These are phyloP conservation scores for Sporothrix phasma DNA, from an alignment of 2,329 filamentous ascomycete species.

Conservation along the genomic window DNA sequence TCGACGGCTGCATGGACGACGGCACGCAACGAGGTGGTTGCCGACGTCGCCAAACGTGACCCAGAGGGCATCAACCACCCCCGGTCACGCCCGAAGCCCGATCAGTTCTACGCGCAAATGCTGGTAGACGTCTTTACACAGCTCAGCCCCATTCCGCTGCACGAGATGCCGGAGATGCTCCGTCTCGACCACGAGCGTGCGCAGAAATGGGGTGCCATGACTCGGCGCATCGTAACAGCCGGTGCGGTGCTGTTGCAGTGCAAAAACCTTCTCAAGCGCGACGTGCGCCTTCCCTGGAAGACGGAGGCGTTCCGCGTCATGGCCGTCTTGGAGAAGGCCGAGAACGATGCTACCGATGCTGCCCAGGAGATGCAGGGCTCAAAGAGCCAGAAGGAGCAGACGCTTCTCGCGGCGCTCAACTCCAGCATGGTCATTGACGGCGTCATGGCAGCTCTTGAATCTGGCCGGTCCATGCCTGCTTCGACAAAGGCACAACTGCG, in stretches of 20 bases:
- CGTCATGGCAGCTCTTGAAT: conserved; percentile 52
- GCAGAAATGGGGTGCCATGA: conserved; percentile 43
- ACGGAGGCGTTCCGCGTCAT: conserved; percentile 62
- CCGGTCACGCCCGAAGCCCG: conserved; percentile 51
- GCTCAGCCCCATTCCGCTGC: conserved; percentile 37
- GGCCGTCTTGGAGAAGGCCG: conserved; percentile 50
- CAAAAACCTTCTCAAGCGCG: conserved; percentile 74
- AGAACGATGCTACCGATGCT: conserved; percentile 28
- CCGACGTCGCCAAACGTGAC: conserved; percentile 58
- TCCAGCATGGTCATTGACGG: conserved; percentile 43
- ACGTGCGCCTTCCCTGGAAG: conserved; percentile 69
- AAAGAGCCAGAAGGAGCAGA: conserved; percentile 16
- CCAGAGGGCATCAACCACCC: conserved; percentile 56
- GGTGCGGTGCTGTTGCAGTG: conserved; percentile 68
- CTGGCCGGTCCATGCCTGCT: conserved; percentile 53
- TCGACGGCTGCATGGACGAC: conserved; percentile 58
- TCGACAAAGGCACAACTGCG: conserved; percentile 50
- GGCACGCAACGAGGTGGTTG: conserved; percentile 53
- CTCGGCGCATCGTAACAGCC: conserved; percentile 58
- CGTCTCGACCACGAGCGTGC: conserved; percentile 58
- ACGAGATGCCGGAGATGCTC: conserved; percentile 62
- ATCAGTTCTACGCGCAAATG: conserved; percentile 67
- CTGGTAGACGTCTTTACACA: conserved; percentile 67
- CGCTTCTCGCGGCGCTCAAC: neutral
- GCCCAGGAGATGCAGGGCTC: conserved; percentile 22